A percentile compares a stretch with the other conserved stretches of the same genome.
Conservation (phyloP, 176 grass and related monocot species). For the Bothriochloa decipiens region DNA sequence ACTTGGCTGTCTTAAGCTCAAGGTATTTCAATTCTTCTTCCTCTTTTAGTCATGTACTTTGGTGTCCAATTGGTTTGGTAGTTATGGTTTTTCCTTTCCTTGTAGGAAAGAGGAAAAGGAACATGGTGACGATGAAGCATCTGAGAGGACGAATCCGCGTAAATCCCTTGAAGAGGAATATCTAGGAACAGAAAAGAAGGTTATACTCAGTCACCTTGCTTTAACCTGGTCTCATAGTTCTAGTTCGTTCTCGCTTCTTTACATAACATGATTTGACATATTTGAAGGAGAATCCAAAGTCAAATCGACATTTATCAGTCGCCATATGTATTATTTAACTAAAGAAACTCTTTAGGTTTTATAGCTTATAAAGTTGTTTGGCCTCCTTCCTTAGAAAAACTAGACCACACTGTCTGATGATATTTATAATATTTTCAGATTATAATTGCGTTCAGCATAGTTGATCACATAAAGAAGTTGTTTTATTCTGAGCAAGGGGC, state of each 20-base stretch:
- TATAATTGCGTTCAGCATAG: conserved; percentile 75
- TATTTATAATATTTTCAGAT: conserved; percentile 58
- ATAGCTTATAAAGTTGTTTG: not conserved
- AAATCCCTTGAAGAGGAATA: conserved; percentile 88
- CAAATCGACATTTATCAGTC: conserved; percentile 16
- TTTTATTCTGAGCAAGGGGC: conserved; percentile 70
- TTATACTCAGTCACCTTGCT: conserved; percentile 24
- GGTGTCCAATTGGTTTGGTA: not conserved
- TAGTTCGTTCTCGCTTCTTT: conserved; percentile 1
- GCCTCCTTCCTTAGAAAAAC: conserved; percentile 10
- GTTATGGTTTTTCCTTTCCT: conserved; percentile 37
- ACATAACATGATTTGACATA: conserved; percentile 18
- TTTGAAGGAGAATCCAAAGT: conserved; percentile 19
- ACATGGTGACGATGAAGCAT: conserved; percentile 50
- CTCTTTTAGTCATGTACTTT: conserved; percentile 12
- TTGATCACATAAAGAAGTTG: conserved; percentile 75
- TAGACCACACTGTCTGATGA: conserved; percentile 22
- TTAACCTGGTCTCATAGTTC: conserved; percentile 7
- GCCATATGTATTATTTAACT: not conserved
- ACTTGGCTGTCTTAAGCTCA: conserved; percentile 64
- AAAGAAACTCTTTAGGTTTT: conserved; percentile 17
- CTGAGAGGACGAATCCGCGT: conserved; percentile 57
- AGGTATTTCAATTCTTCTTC: conserved; percentile 44
- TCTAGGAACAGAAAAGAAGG: conserved; percentile 93
- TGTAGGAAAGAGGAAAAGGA: conserved; percentile 50